Evolutionary conservation across 441 rosid species (phyloP).

Genomic region (Croton setiger): DNA sequence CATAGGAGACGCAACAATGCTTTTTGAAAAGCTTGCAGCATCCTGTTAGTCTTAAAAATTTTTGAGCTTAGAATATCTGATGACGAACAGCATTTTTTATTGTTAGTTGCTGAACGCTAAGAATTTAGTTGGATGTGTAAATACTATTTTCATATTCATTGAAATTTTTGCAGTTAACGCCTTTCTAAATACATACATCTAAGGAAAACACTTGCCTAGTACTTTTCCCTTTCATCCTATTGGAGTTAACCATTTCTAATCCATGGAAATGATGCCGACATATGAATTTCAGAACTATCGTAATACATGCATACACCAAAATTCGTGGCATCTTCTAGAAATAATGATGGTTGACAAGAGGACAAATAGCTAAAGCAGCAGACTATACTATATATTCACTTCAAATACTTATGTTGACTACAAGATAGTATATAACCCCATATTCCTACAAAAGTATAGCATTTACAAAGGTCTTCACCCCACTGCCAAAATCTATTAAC

Average conservation of each 20-base stretch:
- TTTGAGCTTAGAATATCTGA: neutral
- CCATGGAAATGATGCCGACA: no score
- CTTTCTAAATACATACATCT: no score
- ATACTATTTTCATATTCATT: neutral
- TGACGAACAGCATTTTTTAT: neutral
- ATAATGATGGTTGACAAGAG: neutral
- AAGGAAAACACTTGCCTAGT: no score
- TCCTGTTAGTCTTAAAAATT: neutral
- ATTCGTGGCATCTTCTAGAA: no score
- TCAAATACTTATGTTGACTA: neutral
- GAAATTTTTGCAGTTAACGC: neutral
- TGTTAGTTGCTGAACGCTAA: no score
- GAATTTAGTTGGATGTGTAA: neutral
- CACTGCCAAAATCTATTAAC: neutral
- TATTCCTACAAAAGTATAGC: conserved; percentile 20
- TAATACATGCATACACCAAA: no score
- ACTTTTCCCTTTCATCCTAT: no score
- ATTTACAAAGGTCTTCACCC: conserved; percentile 18
- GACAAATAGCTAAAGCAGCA: neutral
- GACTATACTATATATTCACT: no score
- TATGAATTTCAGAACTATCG: no score
- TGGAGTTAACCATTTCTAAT: no score
- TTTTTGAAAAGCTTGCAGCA: neutral
- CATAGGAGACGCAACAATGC: conserved; percentile 24
- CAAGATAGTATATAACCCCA: neutral